Base-by-base conservation (phyloP, 306 rosid species). In the Hippophae tibetana region DNA sequence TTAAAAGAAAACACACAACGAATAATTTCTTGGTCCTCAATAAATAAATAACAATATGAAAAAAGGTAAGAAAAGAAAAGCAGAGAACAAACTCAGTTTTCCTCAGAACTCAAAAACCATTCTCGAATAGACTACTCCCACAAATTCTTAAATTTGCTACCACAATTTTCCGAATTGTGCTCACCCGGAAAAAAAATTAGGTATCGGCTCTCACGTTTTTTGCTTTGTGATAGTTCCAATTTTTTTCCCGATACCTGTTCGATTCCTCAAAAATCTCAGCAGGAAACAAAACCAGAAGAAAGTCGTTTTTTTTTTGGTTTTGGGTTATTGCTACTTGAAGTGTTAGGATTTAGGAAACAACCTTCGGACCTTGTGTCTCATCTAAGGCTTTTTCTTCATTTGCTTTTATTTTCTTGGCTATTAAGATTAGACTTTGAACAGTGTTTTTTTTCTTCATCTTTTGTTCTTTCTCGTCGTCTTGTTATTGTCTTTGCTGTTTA, bases 181-280 rank as follows among this genome's bases (percentile, higher is more conserved):
- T 18, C 8, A 13, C 53, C 7, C 38, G 38, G 5, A 31, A 31
- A 31, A 18, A 31, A 31, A 31, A 18, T 18, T 31, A 31, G 38
- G 38, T 31, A 31, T 31, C 38, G 5, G 38, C 38, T 31, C 23
- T 18, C 23, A 49, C 25, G 38, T 23, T 18, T 18, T 18, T 18
- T 18, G 23, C 1, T 18, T 18, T 1, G 0, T 18, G 23, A 18
- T 18, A 18, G 1, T 18, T 18, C 23, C 23, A 18, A 1, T 18
- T 18, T 56, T 50, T 58, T 57, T 1, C 40, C 26, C 10, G 5
- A 56, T 61, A 47, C 67, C 55, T 65, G 68, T 72, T 66, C 74
- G 38, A 63, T 70, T 84, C 79, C 73, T 62, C 45, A 74, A 77
- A 69, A 70, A 71, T 52, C 69, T 13, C 54, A 18, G 14, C 18